phyloP scores from a whole-genome alignment of 1,284 basidiomycete species.

The Pseudozyma tsukubaensis region DNA sequence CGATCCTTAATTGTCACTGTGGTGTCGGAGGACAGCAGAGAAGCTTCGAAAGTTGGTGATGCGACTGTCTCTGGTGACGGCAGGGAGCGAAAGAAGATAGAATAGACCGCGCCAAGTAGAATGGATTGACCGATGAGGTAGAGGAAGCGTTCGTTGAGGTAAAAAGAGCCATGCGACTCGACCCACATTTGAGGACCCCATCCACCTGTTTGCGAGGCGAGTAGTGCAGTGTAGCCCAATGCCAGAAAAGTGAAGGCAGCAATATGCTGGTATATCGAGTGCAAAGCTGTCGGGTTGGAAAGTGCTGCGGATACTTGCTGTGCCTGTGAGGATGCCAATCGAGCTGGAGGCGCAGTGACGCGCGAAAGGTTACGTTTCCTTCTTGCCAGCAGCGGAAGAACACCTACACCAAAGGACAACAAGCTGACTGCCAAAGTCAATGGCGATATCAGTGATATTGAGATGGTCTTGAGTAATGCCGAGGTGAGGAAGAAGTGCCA shows the following conservation, averaged over 20 bases:
- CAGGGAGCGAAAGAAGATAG: slow-evolving; percentile 17
- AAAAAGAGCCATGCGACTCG: slow-evolving; percentile 49
- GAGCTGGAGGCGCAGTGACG: slow-evolving; percentile 12
- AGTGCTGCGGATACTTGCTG: slow-evolving; percentile 24
- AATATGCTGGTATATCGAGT: slow-evolving; percentile 18
- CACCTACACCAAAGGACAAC: slow-evolving; percentile 26
- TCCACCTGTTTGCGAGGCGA: slow-evolving; percentile 16
- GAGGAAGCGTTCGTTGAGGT: slow-evolving; percentile 58
- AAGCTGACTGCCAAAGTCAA: slow-evolving; percentile 13
- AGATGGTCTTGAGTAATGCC: slow-evolving; percentile 17
- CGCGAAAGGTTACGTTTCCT: slow-evolving; percentile 35
- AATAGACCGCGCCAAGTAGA: slow-evolving; percentile 32
- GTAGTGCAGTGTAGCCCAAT: slow-evolving; percentile 18
- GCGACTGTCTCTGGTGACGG: slow-evolving; percentile 24
- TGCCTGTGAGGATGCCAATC: slow-evolving; percentile 9
- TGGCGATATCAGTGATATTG: slow-evolving; percentile 20
- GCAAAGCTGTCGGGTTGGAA: not conserved
- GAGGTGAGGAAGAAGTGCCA: slow-evolving; percentile 37
- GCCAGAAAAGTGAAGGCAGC: slow-evolving; percentile 25
- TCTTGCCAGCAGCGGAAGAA: slow-evolving; percentile 40
- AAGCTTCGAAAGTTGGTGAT: slow-evolving; percentile 34
- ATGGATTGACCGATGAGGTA: slow-evolving; percentile 25
- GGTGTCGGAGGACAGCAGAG: slow-evolving; percentile 1
- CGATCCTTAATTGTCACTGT: slow-evolving; percentile 43
- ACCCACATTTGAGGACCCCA: slow-evolving; percentile 52